These are phyloP conservation scores for Narthecium ossifragum DNA, from an alignment of 106 monocot species.

Conservation along the genomic window DNA sequence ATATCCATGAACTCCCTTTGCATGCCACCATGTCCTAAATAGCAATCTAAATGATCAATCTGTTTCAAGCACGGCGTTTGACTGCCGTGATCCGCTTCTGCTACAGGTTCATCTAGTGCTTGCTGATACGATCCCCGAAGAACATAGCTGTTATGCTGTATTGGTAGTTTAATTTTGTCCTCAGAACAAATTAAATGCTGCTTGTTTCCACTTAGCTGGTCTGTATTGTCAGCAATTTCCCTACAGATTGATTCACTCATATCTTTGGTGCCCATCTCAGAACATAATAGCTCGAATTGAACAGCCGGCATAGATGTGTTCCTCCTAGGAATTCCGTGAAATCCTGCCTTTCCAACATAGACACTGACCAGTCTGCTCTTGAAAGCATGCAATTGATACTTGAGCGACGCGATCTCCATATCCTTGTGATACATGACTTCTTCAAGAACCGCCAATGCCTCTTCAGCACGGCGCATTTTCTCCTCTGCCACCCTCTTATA, in stretches of 20 bases:
- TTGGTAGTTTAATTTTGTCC: conserved; percentile 21
- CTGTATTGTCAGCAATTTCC: conserved; percentile 8
- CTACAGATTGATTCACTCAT: conserved; percentile 4
- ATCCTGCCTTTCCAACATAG: conserved; percentile 7
- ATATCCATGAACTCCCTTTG: neutral
- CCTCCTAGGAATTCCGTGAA: conserved; percentile 14
- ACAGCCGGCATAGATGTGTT: conserved; percentile 30
- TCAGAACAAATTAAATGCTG: neutral
- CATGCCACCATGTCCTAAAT: neutral
- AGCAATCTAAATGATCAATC: neutral
- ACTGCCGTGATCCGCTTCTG: neutral
- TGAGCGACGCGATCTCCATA: conserved; percentile 50
- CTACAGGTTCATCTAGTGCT: conserved; percentile 1
- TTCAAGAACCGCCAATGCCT: conserved; percentile 39
- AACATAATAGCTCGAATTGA: conserved; percentile 21
- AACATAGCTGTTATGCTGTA: neutral
- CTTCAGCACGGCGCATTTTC: conserved; percentile 50
- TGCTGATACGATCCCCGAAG: neutral
- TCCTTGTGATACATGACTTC: conserved; percentile 56
- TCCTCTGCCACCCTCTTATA: conserved; percentile 71
- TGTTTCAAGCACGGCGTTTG: neutral
- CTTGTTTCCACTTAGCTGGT: conserved; percentile 6
- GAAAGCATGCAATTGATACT: conserved; percentile 33
- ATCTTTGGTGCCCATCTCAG: conserved; percentile 21
- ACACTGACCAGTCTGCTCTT: conserved; percentile 19